Conservation (phyloP, 1,284 basidiomycete species). For the Cryptococcus depauperatus region DNA sequence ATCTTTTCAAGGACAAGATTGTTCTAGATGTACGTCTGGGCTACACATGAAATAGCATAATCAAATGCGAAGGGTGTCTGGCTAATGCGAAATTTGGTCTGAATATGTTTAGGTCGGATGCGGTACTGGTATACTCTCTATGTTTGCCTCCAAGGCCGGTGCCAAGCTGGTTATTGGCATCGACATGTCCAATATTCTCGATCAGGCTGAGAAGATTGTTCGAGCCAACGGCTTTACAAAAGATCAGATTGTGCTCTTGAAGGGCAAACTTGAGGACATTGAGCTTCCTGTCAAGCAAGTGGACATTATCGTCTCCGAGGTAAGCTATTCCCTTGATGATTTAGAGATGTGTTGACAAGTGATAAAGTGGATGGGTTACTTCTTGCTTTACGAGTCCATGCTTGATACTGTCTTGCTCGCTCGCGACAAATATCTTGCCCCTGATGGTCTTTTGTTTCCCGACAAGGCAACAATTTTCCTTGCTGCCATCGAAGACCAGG, state of each 20-base stretch:
- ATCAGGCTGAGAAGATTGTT: slow-evolving; percentile 95
- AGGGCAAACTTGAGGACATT: slow-evolving; percentile 94
- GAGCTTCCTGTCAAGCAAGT: slow-evolving; percentile 77
- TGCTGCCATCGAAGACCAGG: slow-evolving; percentile 96
- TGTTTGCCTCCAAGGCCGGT: slow-evolving; percentile 98
- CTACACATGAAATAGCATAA: too few relatives aligned
- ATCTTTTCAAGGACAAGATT: slow-evolving; percentile 92
- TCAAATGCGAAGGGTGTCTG: too few relatives aligned
- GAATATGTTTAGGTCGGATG: slow-evolving; percentile 61
- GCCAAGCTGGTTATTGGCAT: slow-evolving; percentile 95
- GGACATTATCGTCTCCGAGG: slow-evolving; percentile 97
- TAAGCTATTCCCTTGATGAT: slow-evolving; percentile 27
- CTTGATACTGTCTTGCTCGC: slow-evolving; percentile 95
- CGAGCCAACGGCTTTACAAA: slow-evolving; percentile 86
- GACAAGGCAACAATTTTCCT: slow-evolving; percentile 90
- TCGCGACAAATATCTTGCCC: slow-evolving; percentile 91
- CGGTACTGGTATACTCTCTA: slow-evolving; percentile 91
- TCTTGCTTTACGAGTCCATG: slow-evolving; percentile 92
- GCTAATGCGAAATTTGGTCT: not conserved
- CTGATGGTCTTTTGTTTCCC: slow-evolving; percentile 88
- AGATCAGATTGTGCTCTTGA: slow-evolving; percentile 84
- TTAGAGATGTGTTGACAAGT: too few relatives aligned
- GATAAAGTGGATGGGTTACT: slow-evolving; percentile 48
- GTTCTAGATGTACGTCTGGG: slow-evolving; percentile 69
- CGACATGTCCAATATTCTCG: slow-evolving; percentile 99